Conservation (phyloP, 140 eudicot species). For the Erigeron philadelphicus region DNA sequence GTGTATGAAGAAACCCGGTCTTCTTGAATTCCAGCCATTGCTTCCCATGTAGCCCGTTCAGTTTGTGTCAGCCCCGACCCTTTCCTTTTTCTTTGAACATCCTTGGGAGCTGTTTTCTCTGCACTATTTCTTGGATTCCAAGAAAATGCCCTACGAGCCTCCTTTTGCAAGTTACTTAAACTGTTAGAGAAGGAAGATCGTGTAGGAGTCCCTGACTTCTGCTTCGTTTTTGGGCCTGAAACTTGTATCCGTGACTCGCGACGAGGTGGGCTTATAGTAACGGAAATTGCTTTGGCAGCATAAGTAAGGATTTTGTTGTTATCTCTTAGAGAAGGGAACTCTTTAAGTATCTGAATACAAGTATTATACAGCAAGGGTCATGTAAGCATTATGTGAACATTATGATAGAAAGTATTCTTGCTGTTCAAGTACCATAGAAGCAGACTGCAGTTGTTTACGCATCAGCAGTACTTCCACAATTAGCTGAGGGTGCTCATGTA, state of each 20-base stretch:
- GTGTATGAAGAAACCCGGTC: slow-evolving; percentile 61
- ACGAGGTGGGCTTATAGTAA: slow-evolving; percentile 63
- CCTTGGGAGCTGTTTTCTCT: slow-evolving; percentile 76
- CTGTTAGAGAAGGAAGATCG: slow-evolving; percentile 71
- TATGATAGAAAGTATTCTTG: slow-evolving; percentile 5
- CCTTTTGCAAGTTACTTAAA: slow-evolving; percentile 88
- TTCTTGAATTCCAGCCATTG: slow-evolving; percentile 96
- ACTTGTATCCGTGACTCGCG: slow-evolving; percentile 80
- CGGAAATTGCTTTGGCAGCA: slow-evolving; percentile 91
- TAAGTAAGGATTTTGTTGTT: slow-evolving; percentile 61
- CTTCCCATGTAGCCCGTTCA: slow-evolving; percentile 91
- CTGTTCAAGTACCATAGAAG: slow-evolving; percentile 62
- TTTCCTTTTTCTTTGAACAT: slow-evolving; percentile 82
- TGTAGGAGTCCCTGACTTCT: slow-evolving; percentile 67
- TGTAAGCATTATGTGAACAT: slow-evolving; percentile 5
- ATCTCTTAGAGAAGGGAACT: slow-evolving; percentile 86
- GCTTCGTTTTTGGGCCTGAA: slow-evolving; percentile 67
- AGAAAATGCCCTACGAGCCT: slow-evolving; percentile 94
- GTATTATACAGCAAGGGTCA: slow-evolving; percentile 12
- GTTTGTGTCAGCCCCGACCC: slow-evolving; percentile 76
- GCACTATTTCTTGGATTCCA: slow-evolving; percentile 79
- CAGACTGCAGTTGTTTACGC: slow-evolving; percentile 96
- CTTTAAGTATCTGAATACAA: slow-evolving; percentile 74
- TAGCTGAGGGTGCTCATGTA: slow-evolving; percentile 94
- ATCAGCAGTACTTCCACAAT: slow-evolving; percentile 88